Evolutionary conservation across 352 stramenopile species (phyloP), one percentile per base, ranked within the genome.

Genomic region (Pythium rishiriense): DNA sequence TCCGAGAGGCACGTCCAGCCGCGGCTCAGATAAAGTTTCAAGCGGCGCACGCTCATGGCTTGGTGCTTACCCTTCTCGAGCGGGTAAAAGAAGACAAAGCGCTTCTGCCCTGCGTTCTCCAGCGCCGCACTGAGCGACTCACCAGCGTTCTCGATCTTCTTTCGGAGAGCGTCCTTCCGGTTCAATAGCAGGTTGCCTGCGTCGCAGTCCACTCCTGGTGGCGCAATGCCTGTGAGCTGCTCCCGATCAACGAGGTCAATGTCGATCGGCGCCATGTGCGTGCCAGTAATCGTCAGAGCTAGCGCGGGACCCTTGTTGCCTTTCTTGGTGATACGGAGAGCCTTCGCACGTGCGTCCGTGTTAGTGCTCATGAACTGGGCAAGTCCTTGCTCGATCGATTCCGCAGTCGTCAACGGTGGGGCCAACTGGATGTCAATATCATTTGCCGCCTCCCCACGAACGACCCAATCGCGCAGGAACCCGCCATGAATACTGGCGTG

Each of bases 401-500:
- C 41, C 8, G 17, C 43, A 2, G 63, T 74, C 0, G 62, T 62
- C 6, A 28, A n/a, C n/a, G 63, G 68, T 14, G 68, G 68, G 9
- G 41, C 15, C 5, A 74, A 3, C 12, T 68, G 42, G 8, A 72
- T 57, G 42, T 74, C 68, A 22, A 74, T 61, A 24, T 74, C 68
- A 35, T 62, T 72, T 10, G 68, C 68, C 0, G 43, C 6, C 21
- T 74, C 62, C 8, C 68, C 68, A 25, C 50, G 43, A 12, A 74
- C 33, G 42, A 74, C 57, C 68, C 68, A 74, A 35, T 74, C 68
- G 11, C 68, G 68, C 22, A 74, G 8, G 39, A 74, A 74, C 3
- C 68, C 62, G 1, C 56, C 68, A 24, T 71, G 58, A 24, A 71
- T 61, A 6, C 49, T 59, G 3, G 35, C 41, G 29, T 64, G 24